Evolutionary conservation across 2,329 filamentous ascomycete genomes (phyloP), one percentile per base, ranked within the genome.

Genomic region (Macrophomina pseudophaseolina): DNA sequence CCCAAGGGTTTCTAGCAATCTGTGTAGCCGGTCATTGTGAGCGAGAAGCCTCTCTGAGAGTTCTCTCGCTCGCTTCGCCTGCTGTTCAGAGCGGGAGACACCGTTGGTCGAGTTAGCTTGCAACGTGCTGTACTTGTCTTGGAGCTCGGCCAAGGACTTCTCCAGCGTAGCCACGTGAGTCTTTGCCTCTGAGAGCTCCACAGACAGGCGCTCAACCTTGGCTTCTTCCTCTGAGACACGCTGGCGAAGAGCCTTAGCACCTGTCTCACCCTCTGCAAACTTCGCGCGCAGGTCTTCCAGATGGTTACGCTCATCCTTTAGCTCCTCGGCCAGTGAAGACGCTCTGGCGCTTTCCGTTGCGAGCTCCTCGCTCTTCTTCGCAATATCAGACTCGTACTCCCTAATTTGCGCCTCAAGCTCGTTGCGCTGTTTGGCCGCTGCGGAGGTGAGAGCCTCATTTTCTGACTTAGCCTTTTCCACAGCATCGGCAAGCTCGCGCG

Each of bases 1-100:
- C 12, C 94, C 94, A 4, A 98, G 84, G 35, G 93, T 88, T 74
- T 98, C 94, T 0, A 99, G 84, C 56, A 99, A 87, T 62, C 90
- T 88, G 67, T 87, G 87, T n/a, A 97, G 83, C 30, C 92, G 90
- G 71, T 96, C 91, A 69, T 95, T 94, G 69, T 97, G 92, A 1
- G 88, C 85, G 75, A 92, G 96, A 4, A 97, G 83, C 66, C 90
- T 88, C 73, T 93, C 91, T 1, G 93, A 96, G 12, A 98, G 82
- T 69, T 97, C 92, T 75, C 92, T 93, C 5, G 92, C 90, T 69
- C 89, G 90, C 63, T 84, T 82, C 48, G 90, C 90, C 53, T 93
- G 91, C 53, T 87, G 84, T 49, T 66, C 64, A 18, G 64, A 66
- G 32, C 53, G 44, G 28, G 64, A 66, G 12, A 38, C 53, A 6